A percentile compares a stretch with the other conserved stretches of the same genome.
phyloP scores from a whole-genome alignment of 805 yeast species.

The Osmozyma mogii region DNA sequence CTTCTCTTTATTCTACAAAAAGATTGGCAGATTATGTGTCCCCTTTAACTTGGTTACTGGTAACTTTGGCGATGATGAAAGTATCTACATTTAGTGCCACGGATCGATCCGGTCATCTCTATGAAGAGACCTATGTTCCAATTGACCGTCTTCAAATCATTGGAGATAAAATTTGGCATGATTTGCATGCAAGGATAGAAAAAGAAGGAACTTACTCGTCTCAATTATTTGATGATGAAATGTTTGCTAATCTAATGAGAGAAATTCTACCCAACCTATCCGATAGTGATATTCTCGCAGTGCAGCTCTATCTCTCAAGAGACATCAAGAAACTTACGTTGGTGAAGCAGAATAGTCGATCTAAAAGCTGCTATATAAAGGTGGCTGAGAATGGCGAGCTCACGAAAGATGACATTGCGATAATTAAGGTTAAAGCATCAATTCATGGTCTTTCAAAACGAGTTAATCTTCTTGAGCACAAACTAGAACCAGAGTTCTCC shows the following conservation, averaged over 20 bases:
- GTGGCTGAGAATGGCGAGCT: slow-evolving; percentile 9
- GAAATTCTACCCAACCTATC: slow-evolving; percentile 7
- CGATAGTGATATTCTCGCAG: slow-evolving; percentile 18
- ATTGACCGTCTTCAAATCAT: slow-evolving; percentile 13
- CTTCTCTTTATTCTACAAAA: slow-evolving; percentile 1
- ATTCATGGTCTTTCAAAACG: slow-evolving; percentile 14
- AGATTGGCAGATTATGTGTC: slow-evolving; percentile 5
- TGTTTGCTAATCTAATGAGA: background rate
- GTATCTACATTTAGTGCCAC: slow-evolving; percentile 1
- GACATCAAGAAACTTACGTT: slow-evolving; percentile 11
- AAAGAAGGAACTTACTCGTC: slow-evolving; percentile 11
- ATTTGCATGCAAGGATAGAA: slow-evolving; percentile 2
- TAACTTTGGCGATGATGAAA: slow-evolving; percentile 1
- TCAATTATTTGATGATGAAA: slow-evolving; percentile 5
- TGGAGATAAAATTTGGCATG: slow-evolving; percentile 1
- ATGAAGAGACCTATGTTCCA: slow-evolving; percentile 17
- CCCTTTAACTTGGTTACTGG: slow-evolving; percentile 4
- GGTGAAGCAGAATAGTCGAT: background rate
- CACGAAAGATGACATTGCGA: slow-evolving; percentile 23
- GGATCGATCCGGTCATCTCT: slow-evolving; percentile 8
- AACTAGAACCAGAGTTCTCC: slow-evolving; percentile 12
- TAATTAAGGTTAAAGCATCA: slow-evolving; percentile 19
- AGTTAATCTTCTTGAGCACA: slow-evolving; percentile 12
- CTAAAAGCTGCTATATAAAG: slow-evolving; percentile 13
- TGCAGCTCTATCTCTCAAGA: slow-evolving; percentile 20